Base-by-base conservation (phyloP, 257 asterid species). In the Thymus mandschuricus region DNA sequence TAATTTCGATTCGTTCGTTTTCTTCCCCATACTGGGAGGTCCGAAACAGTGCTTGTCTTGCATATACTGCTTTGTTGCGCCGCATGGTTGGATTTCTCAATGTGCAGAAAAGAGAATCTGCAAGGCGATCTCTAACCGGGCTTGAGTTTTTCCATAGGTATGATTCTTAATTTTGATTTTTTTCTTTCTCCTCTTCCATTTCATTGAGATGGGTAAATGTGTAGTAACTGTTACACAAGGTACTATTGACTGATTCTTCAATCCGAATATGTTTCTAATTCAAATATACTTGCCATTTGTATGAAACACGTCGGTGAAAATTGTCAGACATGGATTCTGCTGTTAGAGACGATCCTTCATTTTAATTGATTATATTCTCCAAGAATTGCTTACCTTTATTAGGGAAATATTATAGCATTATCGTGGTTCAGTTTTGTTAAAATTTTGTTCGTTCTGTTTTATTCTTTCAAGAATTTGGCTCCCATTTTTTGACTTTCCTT, bases 1-100 rank as follows among this genome's bases (percentile, higher is more conserved):
- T 94, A 66, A 60, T 85, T 56, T 77, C 97, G 35, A 85, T 94
- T 75, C 91, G 83, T 6, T 86, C 97, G 68, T 94, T 94, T 86
- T 94, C 99, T 70, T 94, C 99, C 70, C 54, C 97, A 11, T 85
- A 94, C 69, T 94, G 99, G 99, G 99, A 94, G 84, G 83, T 94
- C 66, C 91, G 99, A 40, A 94, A 94, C 80, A 89, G 99, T 85
- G 99, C 99, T 61, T 91, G 96, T 79, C 97, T 89, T 45, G 95
- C 99, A 33, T 94, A 89, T 75, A 94, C 97, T 79, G 92, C 99
- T 70, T 82, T 94, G 88, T 87, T 91, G 57, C 97, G 97, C 35
- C 97, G 99, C 77, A 91, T 88, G 95, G 54, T 94, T 89, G 99
- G 99, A 57, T 94, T 94, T 83, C 93, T 94, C 29, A 94, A 94